Evolutionary conservation across 768 basidiomycete genomes (phyloP), one percentile per base, ranked within the genome.

Genomic region (Mycena chlorophos): DNA sequence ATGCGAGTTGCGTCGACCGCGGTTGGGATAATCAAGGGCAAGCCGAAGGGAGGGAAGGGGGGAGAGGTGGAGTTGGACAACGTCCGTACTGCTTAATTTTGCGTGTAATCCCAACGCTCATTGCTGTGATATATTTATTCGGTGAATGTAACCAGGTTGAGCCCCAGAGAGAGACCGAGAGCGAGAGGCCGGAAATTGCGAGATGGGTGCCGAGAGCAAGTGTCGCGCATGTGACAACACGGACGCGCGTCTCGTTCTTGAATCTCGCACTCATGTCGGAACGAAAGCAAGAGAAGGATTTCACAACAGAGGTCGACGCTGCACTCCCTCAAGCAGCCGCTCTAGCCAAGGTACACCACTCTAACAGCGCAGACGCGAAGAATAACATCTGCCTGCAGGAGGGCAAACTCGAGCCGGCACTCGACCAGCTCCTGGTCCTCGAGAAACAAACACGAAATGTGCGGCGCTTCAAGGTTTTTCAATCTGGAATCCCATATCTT

Each of bases 381-480:
- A 51, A 60, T 31, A 51, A 60, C 43, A 52, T n/a, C 39, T 16
- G 51, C 57, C 54, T 26, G 17, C 68, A 96, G 94, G 75, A 85
- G 56, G 91, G 89, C 23, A 87, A 86, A 71, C 78, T 94, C 45
- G 85, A 91, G 67, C 89, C 91, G 27, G 92, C 88, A 22, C 75
- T 98, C 28, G 96, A 99, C 73, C 93, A 90, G 75, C 83, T 98
- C 54, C 79, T 94, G 54, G 73, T 75, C 1, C 78, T 98, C 4
- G 97, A 99, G 75, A 98, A 98, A 74, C 95, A 97, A 71, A 89
- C 96, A 2, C 82, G 97, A 78, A 98, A 98, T 75, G 97, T 92
- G 54, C n/a, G n/a, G n/a, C n/a, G n/a, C n/a, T n/a, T n/a, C n/a
- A n/a, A n/a, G n/a, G 40, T 25, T 30, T n/a, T 46, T 34, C 22